These are phyloP conservation scores for Phyllosticta ampelicida DNA, from an alignment of 2,329 filamentous ascomycete genomes.

Conservation along the genomic window DNA sequence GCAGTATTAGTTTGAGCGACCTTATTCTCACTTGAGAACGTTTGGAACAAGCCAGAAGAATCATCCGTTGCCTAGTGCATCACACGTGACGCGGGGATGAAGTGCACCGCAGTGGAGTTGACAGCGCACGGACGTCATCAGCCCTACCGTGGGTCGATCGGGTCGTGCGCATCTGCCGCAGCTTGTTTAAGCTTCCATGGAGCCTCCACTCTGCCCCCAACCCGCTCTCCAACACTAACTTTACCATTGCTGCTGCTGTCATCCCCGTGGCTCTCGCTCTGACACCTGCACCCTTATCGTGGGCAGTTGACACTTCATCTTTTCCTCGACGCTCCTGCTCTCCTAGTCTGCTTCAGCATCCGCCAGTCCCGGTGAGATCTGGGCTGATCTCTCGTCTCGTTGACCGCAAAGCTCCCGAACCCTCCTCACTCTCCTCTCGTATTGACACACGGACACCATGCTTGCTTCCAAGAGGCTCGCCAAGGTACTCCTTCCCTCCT, in stretches of 20 bases:
- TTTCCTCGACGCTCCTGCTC: background rate
- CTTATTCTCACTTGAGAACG: no score
- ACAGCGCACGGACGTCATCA: background rate
- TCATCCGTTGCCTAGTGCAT: no score
- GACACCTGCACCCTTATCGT: background rate
- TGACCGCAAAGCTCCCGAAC: background rate
- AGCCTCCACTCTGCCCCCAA: background rate
- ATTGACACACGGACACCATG: slow-evolving; percentile 20
- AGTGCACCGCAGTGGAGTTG: background rate
- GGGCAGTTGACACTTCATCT: background rate
- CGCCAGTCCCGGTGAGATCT: background rate
- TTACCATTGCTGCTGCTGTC: background rate
- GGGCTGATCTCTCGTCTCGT: background rate
- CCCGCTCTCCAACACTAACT: background rate
- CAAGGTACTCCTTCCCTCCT: slow-evolving; percentile 32
- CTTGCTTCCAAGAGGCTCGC: slow-evolving; percentile 47
- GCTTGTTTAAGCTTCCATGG: background rate
- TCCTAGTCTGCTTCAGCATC: background rate
- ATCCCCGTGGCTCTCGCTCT: background rate
- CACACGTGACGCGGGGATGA: background rate
- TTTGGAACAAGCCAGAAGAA: no score
- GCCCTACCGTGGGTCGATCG: background rate
- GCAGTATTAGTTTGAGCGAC: no score
- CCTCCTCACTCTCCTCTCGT: background rate
- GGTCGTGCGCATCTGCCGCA: background rate